A percentile compares a stretch with the other conserved stretches of the same genome.
Evolutionary conservation across 73 alveolate genomes (phyloP).

Genomic region (Paraurostyla sp.): DNA sequence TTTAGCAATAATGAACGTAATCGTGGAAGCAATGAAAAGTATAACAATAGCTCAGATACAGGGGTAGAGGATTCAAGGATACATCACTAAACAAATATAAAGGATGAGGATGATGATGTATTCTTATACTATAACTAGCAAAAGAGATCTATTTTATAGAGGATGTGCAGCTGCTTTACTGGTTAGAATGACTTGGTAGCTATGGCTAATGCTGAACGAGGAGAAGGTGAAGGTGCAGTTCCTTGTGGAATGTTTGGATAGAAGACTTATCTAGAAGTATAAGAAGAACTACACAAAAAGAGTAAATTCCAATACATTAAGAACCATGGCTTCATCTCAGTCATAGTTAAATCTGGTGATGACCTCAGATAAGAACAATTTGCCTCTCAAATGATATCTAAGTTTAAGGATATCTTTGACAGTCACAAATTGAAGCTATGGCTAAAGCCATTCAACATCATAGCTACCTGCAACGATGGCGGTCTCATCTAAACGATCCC

Average conservation of each 20-base stretch:
- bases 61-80: not conserved
- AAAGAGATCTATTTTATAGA: not conserved
- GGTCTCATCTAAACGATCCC: slow-evolving; percentile 76
- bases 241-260: slow-evolving; percentile 70
- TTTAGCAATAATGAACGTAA: not conserved
- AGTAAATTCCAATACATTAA: slow-evolving; percentile 79
- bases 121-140: not conserved
- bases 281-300: slow-evolving; percentile 77
- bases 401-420: slow-evolving; percentile 82
- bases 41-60: not conserved
- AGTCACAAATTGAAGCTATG: slow-evolving; percentile 75
- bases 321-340: slow-evolving; percentile 76
- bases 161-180: not conserved
- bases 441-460: slow-evolving; percentile 73
- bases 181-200: not conserved
- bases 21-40: not conserved
- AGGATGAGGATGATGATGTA: slow-evolving; percentile 20
- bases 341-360: slow-evolving; percentile 87
- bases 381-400: slow-evolving; percentile 86
- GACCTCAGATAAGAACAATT: slow-evolving; percentile 89
- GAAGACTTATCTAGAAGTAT: slow-evolving; percentile 77
- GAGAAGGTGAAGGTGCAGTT: slow-evolving; percentile 10
- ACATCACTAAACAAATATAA: not conserved
- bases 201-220: not conserved
- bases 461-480: slow-evolving; percentile 67